phyloP scores from a whole-genome alignment of 805 yeast genomes.

The Starmerella etchellsii region DNA sequence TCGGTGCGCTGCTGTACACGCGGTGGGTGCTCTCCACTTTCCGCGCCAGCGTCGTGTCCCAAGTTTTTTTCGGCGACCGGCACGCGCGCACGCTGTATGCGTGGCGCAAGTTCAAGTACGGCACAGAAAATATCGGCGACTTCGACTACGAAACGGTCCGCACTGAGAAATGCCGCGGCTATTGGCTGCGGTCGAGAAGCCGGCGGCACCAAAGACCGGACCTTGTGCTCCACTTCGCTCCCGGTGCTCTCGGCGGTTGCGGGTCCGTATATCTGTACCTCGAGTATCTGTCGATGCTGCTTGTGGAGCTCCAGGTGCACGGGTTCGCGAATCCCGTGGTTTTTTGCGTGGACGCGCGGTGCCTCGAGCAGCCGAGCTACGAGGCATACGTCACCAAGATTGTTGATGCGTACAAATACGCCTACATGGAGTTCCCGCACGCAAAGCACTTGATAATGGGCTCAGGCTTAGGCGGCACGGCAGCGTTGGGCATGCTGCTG shows the following conservation, averaged over 20 bases:
- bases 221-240: constrained; percentile 34
- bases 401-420: constrained; percentile 27
- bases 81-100: constrained; percentile 19
- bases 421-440: constrained; percentile 19
- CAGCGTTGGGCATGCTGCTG: constrained; percentile 30
- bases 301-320: constrained; percentile 33
- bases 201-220: constrained; percentile 27
- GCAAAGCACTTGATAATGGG: constrained; percentile 32
- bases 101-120: constrained; percentile 24
- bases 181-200: constrained; percentile 28
- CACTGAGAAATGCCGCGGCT: constrained; percentile 24
- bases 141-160: constrained; percentile 12
- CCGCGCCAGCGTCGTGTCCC: constrained; percentile 18
- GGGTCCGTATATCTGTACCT: constrained; percentile 33
- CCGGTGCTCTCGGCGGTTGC: constrained; percentile 28
- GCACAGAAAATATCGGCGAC: constrained; percentile 26
- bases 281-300: constrained; percentile 34
- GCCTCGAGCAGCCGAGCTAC: constrained; percentile 23
- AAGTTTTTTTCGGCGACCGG: constrained; percentile 19
- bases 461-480: constrained; percentile 40
- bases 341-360: constrained; percentile 28
- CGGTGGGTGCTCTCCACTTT: constrained; percentile 21
- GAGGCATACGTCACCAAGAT: constrained; percentile 16
- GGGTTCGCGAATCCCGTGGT: constrained; percentile 40
- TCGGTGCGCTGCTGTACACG: constrained; percentile 14